Evolutionary conservation across 2,329 filamentous ascomycete species (phyloP).

Genomic region (Calonectria pteridis): DNA sequence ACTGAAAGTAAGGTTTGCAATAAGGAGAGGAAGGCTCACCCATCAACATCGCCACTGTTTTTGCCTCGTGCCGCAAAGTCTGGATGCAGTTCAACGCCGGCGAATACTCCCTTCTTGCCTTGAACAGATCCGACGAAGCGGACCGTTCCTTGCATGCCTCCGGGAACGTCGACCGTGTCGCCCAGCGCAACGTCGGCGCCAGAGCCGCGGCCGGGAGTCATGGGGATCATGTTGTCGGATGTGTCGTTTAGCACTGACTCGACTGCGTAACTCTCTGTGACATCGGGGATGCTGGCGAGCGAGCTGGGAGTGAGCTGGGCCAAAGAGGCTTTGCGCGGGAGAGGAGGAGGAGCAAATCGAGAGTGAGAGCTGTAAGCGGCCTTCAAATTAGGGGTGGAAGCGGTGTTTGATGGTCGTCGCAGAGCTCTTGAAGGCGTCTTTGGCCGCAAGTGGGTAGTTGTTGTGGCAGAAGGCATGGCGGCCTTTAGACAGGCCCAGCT

Average conservation of each 20-base stretch:
- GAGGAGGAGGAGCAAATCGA: slow-evolving; percentile 59
- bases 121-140: slow-evolving; percentile 89
- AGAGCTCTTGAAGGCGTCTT: slow-evolving; percentile 53
- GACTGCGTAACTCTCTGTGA: slow-evolving; percentile 72
- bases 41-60: slow-evolving; percentile 96
- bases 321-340: slow-evolving; percentile 78
- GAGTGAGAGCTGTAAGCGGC: slow-evolving; percentile 64
- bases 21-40: slow-evolving; percentile 66
- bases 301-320: slow-evolving; percentile 75
- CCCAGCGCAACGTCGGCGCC: slow-evolving; percentile 75
- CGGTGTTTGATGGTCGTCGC: slow-evolving; percentile 60
- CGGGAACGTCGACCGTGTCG: slow-evolving; percentile 90
- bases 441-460: slow-evolving; percentile 33
- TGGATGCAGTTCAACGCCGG: slow-evolving; percentile 87
- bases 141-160: slow-evolving; percentile 90
- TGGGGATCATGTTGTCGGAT: slow-evolving; percentile 61
- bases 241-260: slow-evolving; percentile 61
- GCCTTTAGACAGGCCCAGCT: slow-evolving; percentile 37
- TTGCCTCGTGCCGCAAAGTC: slow-evolving; percentile 89
- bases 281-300: slow-evolving; percentile 75
- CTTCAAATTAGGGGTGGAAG: slow-evolving; percentile 71
- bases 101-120: slow-evolving; percentile 92
- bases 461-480: slow-evolving; percentile 45
- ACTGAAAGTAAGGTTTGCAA: neutral
- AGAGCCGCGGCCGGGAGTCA: slow-evolving; percentile 65